Evolutionary conservation across 1,284 basidiomycete species (phyloP).

Genomic region (Moesziomyces sp.): DNA sequence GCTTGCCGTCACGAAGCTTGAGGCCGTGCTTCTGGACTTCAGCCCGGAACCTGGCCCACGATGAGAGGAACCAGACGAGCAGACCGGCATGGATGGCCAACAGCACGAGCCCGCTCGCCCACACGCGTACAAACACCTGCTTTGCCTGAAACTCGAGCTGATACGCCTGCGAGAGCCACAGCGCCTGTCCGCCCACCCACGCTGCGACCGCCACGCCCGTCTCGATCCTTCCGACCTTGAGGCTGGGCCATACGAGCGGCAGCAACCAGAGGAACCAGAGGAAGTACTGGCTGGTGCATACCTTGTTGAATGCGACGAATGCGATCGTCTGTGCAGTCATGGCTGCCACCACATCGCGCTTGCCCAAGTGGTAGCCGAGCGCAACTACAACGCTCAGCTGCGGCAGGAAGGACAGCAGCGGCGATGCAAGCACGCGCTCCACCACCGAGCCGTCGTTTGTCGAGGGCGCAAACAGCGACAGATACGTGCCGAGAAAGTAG

Average conservation of each 20-base stretch:
- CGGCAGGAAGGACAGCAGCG: conserved; percentile 71
- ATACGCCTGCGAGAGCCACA: conserved; percentile 65
- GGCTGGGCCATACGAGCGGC: conserved; percentile 79
- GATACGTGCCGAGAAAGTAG: conserved; percentile 94
- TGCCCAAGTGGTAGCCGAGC: conserved; percentile 76
- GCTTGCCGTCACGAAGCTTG: conserved; percentile 1
- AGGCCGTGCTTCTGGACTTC: conserved; percentile 34
- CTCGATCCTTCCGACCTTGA: conserved; percentile 65
- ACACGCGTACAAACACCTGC: conserved; percentile 55
- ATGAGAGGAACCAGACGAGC: conserved; percentile 44
- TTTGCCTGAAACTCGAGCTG: conserved; percentile 61
- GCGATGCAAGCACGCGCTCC: conserved; percentile 33
- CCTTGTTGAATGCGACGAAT: conserved; percentile 97
- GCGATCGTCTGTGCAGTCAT: conserved; percentile 91
- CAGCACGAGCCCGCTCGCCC: conserved; percentile 55
- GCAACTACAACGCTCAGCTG: conserved; percentile 78
- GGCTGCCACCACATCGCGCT: conserved; percentile 77
- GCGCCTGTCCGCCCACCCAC: conserved; percentile 76
- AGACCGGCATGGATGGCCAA: conserved; percentile 48
- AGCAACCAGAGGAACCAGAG: conserved; percentile 95
- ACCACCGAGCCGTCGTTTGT: conserved; percentile 2
- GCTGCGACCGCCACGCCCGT: conserved; percentile 68
- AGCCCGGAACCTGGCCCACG: conserved; percentile 48
- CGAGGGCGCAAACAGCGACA: conserved; percentile 67
- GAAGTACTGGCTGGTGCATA: conserved; percentile 98